Percentiles rank a stretch among this genome's conserved stretches.
These are phyloP conservation scores for Vitellaria paradoxa DNA, from an alignment of 179 eudicot species.

Conservation along the genomic window DNA sequence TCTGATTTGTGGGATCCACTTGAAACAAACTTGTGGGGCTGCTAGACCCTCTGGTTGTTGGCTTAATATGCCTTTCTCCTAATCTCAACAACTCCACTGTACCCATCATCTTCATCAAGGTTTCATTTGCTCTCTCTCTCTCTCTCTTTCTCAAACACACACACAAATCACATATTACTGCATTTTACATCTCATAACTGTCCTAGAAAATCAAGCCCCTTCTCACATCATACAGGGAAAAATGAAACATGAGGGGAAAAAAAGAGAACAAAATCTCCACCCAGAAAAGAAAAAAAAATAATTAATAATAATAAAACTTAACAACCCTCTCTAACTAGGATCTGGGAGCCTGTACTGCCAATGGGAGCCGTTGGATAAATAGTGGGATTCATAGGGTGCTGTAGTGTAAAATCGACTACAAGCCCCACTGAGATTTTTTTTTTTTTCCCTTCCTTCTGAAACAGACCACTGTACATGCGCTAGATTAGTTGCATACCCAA, in stretches of 20 bases:
- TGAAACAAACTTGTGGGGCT: conserved; percentile 23
- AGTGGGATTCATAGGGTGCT: too few relatives aligned
- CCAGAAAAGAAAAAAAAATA: neutral
- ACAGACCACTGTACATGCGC: conserved; percentile 10
- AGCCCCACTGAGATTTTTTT: too few relatives aligned
- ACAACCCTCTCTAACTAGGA: too few relatives aligned
- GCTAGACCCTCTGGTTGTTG: conserved; percentile 31
- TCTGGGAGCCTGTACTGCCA: neutral
- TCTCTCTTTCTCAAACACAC: neutral
- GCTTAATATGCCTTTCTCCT: neutral
- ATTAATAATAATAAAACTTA: too few relatives aligned
- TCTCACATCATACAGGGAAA: neutral
- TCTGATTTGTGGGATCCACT: conserved; percentile 41
- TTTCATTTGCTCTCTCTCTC: neutral
- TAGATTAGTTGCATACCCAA: neutral
- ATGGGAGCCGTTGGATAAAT: too few relatives aligned
- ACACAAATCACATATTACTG: neutral
- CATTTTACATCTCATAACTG: neutral
- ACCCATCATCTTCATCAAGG: neutral
- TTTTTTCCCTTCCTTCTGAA: neutral
- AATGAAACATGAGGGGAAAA: neutral
- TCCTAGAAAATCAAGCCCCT: conserved; percentile 2
- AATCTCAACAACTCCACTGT: conserved; percentile 4
- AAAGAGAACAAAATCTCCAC: conserved; percentile 16
- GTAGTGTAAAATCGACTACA: too few relatives aligned